A percentile compares a stretch with the other conserved stretches of the same genome.
Evolutionary conservation across 768 basidiomycete genomes (phyloP).

Genomic region (Pleurotus ostreatus): DNA sequence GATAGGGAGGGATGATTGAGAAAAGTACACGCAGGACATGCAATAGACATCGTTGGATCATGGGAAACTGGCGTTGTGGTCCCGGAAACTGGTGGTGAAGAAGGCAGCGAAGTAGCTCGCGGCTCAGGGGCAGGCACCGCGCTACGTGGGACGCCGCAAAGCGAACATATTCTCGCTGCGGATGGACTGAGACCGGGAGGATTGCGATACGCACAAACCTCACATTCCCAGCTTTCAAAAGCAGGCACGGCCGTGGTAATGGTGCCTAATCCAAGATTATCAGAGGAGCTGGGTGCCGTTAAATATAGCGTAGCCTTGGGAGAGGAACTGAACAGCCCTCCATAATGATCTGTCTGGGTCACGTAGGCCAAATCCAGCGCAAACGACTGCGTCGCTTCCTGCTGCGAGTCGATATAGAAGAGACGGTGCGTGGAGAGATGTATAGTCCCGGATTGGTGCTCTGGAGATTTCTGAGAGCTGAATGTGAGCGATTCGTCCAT

Average conservation of each 20-base stretch:
- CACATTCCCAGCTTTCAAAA: slow-evolving; percentile 74
- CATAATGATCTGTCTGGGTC: slow-evolving; percentile 80
- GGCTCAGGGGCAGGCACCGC: slow-evolving; percentile 25
- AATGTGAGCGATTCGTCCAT: slow-evolving; percentile 17
- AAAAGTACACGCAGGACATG: slow-evolving; percentile 90
- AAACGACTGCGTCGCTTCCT: slow-evolving; percentile 56
- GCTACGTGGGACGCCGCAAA: slow-evolving; percentile 77
- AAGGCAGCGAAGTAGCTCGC: slow-evolving; percentile 34
- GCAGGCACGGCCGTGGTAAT: slow-evolving; percentile 18
- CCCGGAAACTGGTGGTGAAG: slow-evolving; percentile 27
- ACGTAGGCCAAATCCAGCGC: slow-evolving; percentile 62
- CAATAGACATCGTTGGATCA: slow-evolving; percentile 37
- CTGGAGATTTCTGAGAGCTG: slow-evolving; percentile 79
- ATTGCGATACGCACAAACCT: slow-evolving; percentile 85
- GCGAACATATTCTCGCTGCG: slow-evolving; percentile 62
- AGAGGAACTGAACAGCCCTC: slow-evolving; percentile 85
- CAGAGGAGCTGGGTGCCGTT: slow-evolving; percentile 23
- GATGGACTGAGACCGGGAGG: slow-evolving; percentile 70
- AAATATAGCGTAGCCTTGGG: slow-evolving; percentile 83
- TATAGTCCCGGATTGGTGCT: slow-evolving; percentile 71
- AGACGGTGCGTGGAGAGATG: slow-evolving; percentile 81
- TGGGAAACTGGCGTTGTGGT: slow-evolving; percentile 32
- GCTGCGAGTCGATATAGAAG: slow-evolving; percentile 66
- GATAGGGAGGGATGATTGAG: slow-evolving; percentile 75
- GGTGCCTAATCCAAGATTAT: slow-evolving; percentile 15